Conservation (phyloP, 2,329 filamentous ascomycete genomes). For the Emergomyces orientalis region DNA sequence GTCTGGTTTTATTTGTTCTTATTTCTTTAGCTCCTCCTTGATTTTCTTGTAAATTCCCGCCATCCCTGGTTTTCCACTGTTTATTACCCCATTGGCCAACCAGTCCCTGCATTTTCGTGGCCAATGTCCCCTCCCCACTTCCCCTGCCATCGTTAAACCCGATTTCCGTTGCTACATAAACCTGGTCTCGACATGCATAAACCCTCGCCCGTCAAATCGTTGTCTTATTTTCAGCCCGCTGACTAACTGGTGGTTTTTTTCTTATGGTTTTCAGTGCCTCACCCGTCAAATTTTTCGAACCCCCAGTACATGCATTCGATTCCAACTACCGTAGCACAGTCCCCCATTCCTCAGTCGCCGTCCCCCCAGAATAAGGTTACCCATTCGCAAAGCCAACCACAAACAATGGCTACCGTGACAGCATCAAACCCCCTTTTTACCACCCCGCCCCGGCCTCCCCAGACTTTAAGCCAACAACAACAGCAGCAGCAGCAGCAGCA, state of each 20-base stretch:
- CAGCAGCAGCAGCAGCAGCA: neutral
- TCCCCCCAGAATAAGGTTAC: slow-evolving; percentile 8
- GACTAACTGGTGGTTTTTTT: neutral
- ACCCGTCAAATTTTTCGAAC: slow-evolving; percentile 2
- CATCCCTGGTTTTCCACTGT: neutral
- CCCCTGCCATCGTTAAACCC: neutral
- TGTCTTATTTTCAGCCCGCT: neutral
- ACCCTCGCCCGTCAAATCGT: neutral
- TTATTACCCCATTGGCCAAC: neutral
- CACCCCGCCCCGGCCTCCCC: slow-evolving; percentile 12
- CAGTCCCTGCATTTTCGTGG: neutral
- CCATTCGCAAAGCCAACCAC: slow-evolving; percentile 11
- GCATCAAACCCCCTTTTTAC: slow-evolving; percentile 12
- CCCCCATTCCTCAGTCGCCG: slow-evolving; percentile 8
- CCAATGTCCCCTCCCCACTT: neutral
- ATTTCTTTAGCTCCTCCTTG: slow-evolving; percentile 1
- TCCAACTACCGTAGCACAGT: slow-evolving; percentile 1
- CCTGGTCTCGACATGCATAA: neutral
- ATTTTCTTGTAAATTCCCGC: neutral
- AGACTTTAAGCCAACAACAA: neutral
- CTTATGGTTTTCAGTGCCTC: slow-evolving; percentile 3
- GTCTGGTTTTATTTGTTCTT: neutral
- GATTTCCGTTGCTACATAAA: neutral
- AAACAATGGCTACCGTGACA: slow-evolving; percentile 11
- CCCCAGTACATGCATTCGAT: slow-evolving; percentile 8